These are phyloP conservation scores for Incumbomyces delicatus DNA, from an alignment of 2,329 filamentous ascomycete species.

Conservation along the genomic window DNA sequence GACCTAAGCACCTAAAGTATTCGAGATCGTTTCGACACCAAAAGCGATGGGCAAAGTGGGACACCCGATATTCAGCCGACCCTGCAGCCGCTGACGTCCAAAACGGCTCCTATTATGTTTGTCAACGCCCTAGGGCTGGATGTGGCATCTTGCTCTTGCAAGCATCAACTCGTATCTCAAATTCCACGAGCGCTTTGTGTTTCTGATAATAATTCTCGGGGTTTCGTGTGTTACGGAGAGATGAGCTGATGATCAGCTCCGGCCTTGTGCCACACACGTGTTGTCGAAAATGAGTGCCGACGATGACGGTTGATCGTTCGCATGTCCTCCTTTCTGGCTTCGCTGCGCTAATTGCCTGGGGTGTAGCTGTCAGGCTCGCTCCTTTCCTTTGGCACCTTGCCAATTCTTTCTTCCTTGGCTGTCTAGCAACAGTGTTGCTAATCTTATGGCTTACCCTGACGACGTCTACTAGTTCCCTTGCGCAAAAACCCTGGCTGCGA, in stretches of 20 bases:
- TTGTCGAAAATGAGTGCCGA: slow-evolving; percentile 3
- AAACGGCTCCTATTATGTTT: too few relatives aligned
- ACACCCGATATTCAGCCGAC: too few relatives aligned
- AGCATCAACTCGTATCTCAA: too few relatives aligned
- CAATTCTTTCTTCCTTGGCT: slow-evolving; percentile 70
- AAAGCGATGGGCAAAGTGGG: too few relatives aligned
- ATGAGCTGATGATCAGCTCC: neutral
- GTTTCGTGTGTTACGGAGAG: too few relatives aligned
- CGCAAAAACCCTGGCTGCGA: slow-evolving; percentile 17
- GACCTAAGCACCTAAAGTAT: too few relatives aligned
- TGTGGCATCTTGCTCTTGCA: too few relatives aligned
- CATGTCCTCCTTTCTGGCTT: slow-evolving; percentile 34
- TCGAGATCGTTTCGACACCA: too few relatives aligned
- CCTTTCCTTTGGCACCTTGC: slow-evolving; percentile 74
- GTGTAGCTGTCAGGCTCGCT: slow-evolving; percentile 71
- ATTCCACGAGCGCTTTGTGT: too few relatives aligned
- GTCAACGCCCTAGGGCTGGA: too few relatives aligned
- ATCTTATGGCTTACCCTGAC: slow-evolving; percentile 48
- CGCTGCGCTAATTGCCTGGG: slow-evolving; percentile 66
- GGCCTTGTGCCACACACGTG: neutral
- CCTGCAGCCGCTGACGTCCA: too few relatives aligned
- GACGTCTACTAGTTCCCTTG: slow-evolving; percentile 32
- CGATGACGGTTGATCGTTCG: slow-evolving; percentile 34
- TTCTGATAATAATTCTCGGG: too few relatives aligned
- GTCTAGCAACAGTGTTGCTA: slow-evolving; percentile 45